Percentiles rank a stretch among this genome's conserved stretches.
phyloP scores from a whole-genome alignment of 2,329 filamentous ascomycete species.

The Colletotrichum higginsianum region DNA sequence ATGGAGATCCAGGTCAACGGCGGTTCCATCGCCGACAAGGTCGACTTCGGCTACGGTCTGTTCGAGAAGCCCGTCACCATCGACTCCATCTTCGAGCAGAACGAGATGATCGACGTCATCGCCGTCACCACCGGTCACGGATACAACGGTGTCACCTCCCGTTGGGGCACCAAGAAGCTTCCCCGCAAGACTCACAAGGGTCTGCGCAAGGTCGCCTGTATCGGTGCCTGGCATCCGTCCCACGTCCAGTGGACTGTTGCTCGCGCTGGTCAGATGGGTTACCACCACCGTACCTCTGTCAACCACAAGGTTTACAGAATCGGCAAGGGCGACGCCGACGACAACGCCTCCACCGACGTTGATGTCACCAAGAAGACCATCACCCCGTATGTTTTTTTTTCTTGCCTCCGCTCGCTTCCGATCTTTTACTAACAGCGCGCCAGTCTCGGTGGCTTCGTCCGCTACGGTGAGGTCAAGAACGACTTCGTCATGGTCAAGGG shows the following conservation, averaged over 20 bases:
- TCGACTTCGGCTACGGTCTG: slow-evolving; percentile 92
- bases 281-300: slow-evolving; percentile 99
- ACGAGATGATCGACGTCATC: slow-evolving; percentile 99
- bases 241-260: slow-evolving; percentile 99
- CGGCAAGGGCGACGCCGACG: slow-evolving; percentile 91
- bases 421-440: slow-evolving; percentile 51
- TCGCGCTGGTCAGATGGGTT: slow-evolving; percentile 99
- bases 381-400: slow-evolving; percentile 85
- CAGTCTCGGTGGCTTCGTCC: slow-evolving; percentile 98
- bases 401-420: not conserved
- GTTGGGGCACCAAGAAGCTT: slow-evolving; percentile 99
- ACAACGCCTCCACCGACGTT: slow-evolving; percentile 93
- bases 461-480: slow-evolving; percentile 99
- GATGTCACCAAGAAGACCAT: slow-evolving; percentile 99
- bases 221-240: slow-evolving; percentile 99
- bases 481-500: slow-evolving; percentile 99
- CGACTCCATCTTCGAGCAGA: slow-evolving; percentile 96
- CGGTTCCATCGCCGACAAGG: slow-evolving; percentile 95
- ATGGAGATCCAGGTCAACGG: slow-evolving; percentile 99
- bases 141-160: slow-evolving; percentile 95
- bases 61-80: slow-evolving; percentile 99
- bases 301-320: slow-evolving; percentile 99
- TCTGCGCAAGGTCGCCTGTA: slow-evolving; percentile 99
- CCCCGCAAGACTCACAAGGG: slow-evolving; percentile 99
- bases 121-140: slow-evolving; percentile 99